Evolutionary conservation across 129 eudicot species (phyloP).

Genomic region (Chrysanthemum lavandulifolium): DNA sequence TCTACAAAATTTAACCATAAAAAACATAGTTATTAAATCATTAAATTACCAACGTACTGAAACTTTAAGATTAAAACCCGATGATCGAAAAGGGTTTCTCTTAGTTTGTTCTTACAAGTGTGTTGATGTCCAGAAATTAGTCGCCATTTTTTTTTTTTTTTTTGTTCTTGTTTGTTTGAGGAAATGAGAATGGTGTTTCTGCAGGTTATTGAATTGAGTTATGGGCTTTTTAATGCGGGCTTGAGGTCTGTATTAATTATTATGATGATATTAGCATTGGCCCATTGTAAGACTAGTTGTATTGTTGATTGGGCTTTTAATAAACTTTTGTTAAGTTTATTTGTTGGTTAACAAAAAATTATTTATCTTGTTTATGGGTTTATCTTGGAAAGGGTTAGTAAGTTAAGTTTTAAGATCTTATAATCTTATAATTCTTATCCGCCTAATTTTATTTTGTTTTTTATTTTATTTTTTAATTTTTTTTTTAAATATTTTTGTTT

Average conservation of each 20-base stretch:
- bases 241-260: background rate
- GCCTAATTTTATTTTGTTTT: too few relatives aligned
- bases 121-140: slow-evolving; percentile 97
- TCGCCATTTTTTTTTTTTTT: slow-evolving; percentile 55
- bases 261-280: background rate
- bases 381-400: too few relatives aligned
- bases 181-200: slow-evolving; percentile 5
- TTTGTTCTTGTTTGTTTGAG: background rate
- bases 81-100: background rate
- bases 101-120: slow-evolving; percentile 53
- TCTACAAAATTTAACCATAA: slow-evolving; percentile 31
- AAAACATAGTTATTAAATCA: background rate
- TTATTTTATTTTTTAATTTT: too few relatives aligned
- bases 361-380: too few relatives aligned
- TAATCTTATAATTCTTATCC: too few relatives aligned
- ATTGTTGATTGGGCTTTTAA: background rate
- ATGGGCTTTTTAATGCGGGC: slow-evolving; percentile 15
- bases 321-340: background rate
- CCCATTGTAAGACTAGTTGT: background rate
- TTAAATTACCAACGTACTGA: background rate
- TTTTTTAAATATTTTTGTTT: too few relatives aligned
- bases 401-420: too few relatives aligned
- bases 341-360: too few relatives aligned
- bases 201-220: slow-evolving; percentile 28
- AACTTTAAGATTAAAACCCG: slow-evolving; percentile 15